These are phyloP conservation scores for Colletotrichum sp. DNA, from an alignment of 2,329 filamentous ascomycete species.

Conservation along the genomic window DNA sequence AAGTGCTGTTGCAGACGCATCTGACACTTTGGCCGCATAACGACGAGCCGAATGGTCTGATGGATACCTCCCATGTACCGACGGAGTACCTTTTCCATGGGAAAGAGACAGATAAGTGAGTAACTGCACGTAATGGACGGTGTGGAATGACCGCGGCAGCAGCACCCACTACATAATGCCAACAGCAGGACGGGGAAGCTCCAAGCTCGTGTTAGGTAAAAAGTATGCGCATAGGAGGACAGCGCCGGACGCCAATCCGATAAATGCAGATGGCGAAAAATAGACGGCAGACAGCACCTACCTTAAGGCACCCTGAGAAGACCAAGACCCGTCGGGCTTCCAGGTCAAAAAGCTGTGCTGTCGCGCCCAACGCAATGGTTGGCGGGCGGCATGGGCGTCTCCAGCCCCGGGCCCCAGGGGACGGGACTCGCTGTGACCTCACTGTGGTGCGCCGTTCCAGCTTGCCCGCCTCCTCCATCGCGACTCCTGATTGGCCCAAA, in stretches of 20 bases:
- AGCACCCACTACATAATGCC: not conserved
- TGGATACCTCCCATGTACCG: not conserved
- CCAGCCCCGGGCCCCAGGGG: constrained; percentile 3
- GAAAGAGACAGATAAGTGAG: not conserved
- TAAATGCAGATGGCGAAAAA: constrained; percentile 1
- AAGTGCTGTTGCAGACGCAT: not conserved
- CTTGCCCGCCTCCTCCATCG: not conserved
- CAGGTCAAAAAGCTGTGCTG: not conserved
- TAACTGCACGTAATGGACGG: not conserved
- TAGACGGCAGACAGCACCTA: not conserved
- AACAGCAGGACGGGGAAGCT: not conserved
- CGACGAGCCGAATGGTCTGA: not conserved
- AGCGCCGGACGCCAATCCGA: not conserved
- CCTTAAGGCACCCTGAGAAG: not conserved
- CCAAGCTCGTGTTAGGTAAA: constrained; percentile 3
- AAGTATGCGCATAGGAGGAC: not conserved
- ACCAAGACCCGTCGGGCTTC: not conserved
- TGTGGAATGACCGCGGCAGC: not conserved
- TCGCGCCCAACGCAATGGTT: constrained; percentile 4
- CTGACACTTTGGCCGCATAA: not conserved
- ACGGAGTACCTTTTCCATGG: not conserved
- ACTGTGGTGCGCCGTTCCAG: constrained; percentile 19
- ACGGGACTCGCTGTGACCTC: constrained; percentile 15
- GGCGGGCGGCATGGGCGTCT: constrained; percentile 6
- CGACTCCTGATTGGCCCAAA: not conserved